These are phyloP conservation scores for Candida arabinofermentans DNA, from an alignment of 805 yeast genomes.

Conservation along the genomic window DNA sequence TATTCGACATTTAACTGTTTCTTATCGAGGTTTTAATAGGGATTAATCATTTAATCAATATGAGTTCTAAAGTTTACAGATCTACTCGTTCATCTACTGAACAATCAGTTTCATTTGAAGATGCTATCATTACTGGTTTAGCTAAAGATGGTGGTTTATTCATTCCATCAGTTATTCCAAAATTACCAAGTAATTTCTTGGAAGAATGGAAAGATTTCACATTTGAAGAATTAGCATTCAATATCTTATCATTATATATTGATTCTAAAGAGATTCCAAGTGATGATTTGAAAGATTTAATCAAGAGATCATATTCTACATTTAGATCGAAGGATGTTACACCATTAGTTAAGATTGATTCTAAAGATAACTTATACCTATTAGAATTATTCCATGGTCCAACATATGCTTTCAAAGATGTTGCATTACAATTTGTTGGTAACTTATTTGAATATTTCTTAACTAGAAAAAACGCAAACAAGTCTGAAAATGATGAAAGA, in stretches of 20 bases:
- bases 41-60: not conserved
- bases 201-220: conserved; percentile 67
- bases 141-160: conserved; percentile 97
- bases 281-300: conserved; percentile 58
- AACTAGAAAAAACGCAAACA: conserved; percentile 60
- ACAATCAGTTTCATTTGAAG: conserved; percentile 65
- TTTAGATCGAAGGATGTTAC: conserved; percentile 88
- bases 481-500: conserved; percentile 47
- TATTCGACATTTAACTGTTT: not conserved
- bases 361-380: conserved; percentile 60
- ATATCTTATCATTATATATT: conserved; percentile 79
- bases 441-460: conserved; percentile 92
- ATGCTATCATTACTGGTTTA: conserved; percentile 81
- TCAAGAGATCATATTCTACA: conserved; percentile 77
- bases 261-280: conserved; percentile 67
- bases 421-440: conserved; percentile 96
- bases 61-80: conserved; percentile 57
- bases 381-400: conserved; percentile 98
- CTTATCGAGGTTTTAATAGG: too few species aligned
- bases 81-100: conserved; percentile 65
- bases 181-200: conserved; percentile 49
- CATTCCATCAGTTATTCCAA: conserved; percentile 80
- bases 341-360: conserved; percentile 59
- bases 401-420: conserved; percentile 98
- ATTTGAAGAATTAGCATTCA: conserved; percentile 84